phyloP scores from a whole-genome alignment of 2,329 filamentous ascomycete genomes.

The Paracamarosporium sp. region DNA sequence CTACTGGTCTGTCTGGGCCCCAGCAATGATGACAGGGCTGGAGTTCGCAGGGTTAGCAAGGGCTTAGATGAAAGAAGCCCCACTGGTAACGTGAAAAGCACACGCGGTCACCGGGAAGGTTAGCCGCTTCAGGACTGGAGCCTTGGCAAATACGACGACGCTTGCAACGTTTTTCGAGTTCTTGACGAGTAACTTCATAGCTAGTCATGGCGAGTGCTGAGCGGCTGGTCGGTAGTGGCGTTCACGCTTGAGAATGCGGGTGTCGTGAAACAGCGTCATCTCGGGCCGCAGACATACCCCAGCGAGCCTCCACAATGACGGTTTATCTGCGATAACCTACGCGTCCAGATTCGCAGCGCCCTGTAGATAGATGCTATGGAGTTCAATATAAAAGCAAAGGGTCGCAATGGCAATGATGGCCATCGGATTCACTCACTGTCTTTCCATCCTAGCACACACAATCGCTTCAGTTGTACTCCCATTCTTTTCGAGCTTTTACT shows the following conservation, averaged over 20 bases:
- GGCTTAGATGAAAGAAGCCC: slow-evolving; percentile 2
- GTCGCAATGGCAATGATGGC: too few species aligned
- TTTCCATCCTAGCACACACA: background rate
- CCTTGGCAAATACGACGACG: slow-evolving; percentile 3
- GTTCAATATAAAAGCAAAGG: background rate
- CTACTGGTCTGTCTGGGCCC: background rate
- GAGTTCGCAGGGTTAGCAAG: background rate
- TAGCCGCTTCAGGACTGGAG: background rate
- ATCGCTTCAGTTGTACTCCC: background rate
- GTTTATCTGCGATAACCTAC: background rate
- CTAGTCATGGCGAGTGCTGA: background rate
- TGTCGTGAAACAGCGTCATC: background rate
- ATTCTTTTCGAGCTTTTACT: background rate
- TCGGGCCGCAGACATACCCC: background rate
- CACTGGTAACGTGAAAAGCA: slow-evolving; percentile 1
- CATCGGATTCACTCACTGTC: background rate
- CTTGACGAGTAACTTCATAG: background rate
- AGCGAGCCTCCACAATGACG: background rate
- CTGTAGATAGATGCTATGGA: background rate
- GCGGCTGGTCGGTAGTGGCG: background rate
- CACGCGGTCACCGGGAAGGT: background rate
- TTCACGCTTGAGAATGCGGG: background rate
- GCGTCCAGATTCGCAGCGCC: background rate
- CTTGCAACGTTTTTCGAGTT: background rate
- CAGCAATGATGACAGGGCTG: background rate